phyloP scores from a whole-genome alignment of 164 flowering plant genomes.

The Sextonia rubra region DNA sequence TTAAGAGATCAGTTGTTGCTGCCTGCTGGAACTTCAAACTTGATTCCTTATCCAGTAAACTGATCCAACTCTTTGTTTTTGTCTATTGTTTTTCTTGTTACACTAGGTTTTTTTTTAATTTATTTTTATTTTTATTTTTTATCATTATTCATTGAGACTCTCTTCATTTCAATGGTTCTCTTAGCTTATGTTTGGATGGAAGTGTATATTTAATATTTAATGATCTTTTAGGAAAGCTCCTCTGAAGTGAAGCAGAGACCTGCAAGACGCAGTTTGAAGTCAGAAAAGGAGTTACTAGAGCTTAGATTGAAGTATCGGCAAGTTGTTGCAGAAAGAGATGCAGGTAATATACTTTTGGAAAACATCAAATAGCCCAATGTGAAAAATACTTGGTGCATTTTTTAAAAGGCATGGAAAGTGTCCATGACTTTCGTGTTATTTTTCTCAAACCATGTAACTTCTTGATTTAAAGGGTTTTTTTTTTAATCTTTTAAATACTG shows the following conservation, averaged over 20 bases:
- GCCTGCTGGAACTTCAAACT: not conserved
- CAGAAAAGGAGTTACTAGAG: slow-evolving; percentile 83
- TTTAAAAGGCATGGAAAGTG: not conserved
- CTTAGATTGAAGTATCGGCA: slow-evolving; percentile 86
- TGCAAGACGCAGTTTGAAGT: slow-evolving; percentile 57
- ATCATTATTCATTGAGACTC: not conserved
- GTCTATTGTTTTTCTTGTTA: not conserved
- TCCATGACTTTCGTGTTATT: not conserved
- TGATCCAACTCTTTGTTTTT: not conserved
- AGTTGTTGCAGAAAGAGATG: slow-evolving; percentile 86
- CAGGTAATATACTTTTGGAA: slow-evolving; percentile 37
- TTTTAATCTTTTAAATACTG: not conserved
- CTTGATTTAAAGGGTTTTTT: not conserved
- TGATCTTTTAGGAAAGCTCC: slow-evolving; percentile 40
- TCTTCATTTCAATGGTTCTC: not conserved
- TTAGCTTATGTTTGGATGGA: not conserved
- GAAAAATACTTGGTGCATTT: not conserved
- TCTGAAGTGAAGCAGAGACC: slow-evolving; percentile 72
- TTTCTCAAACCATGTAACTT: not conserved
- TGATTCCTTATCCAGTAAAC: not conserved
- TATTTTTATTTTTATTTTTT: too few relatives aligned
- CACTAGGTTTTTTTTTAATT: too few relatives aligned
- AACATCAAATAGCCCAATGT: not conserved
- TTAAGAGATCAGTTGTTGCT: not conserved
- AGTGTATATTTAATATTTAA: not conserved